These are phyloP conservation scores for Setomelanomma holmii DNA, from an alignment of 2,329 filamentous ascomycete genomes.

Conservation along the genomic window DNA sequence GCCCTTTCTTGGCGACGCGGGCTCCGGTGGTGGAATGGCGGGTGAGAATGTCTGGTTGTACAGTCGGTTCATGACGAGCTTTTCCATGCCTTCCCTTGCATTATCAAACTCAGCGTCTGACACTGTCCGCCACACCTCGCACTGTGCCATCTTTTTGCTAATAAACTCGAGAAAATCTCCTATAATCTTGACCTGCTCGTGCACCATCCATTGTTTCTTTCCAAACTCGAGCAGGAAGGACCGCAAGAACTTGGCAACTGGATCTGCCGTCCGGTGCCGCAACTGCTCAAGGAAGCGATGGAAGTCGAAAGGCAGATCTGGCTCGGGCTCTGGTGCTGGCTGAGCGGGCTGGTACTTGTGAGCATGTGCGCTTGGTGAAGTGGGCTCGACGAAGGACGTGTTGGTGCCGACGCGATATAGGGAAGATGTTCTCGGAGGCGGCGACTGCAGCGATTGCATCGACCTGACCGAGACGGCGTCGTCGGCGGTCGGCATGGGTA, in stretches of 20 bases:
- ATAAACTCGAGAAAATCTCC: conserved; percentile 96
- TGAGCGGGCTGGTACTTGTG: conserved; percentile 65
- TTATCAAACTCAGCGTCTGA: conserved; percentile 98
- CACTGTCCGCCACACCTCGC: conserved; percentile 94
- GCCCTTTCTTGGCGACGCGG: conserved; percentile 73
- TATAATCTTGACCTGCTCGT: conserved; percentile 99
- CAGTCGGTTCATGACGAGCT: conserved; percentile 96
- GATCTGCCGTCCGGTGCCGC: conserved; percentile 95
- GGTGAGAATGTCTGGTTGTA: conserved; percentile 97
- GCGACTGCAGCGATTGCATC: conserved; percentile 34
- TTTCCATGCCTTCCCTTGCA: conserved; percentile 98
- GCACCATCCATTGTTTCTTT: conserved; percentile 99
- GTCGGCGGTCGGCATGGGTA: conserved; percentile 34
- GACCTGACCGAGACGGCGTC: conserved; percentile 27
- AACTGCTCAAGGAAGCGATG: conserved; percentile 96
- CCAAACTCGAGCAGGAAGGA: conserved; percentile 95
- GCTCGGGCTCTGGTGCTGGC: conserved; percentile 68
- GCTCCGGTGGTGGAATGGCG: conserved; percentile 82
- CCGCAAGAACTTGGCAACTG: conserved; percentile 92
- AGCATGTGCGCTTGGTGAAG: conserved; percentile 43
- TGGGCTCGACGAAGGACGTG: conserved; percentile 38
- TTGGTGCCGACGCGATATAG: conserved; percentile 54
- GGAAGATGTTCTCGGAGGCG: conserved; percentile 45
- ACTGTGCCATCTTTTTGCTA: conserved; percentile 96
- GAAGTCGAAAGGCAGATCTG: conserved; percentile 91